Conservation (phyloP, 2,329 filamentous ascomycete species). For the Penicillium sclerotigenum region DNA sequence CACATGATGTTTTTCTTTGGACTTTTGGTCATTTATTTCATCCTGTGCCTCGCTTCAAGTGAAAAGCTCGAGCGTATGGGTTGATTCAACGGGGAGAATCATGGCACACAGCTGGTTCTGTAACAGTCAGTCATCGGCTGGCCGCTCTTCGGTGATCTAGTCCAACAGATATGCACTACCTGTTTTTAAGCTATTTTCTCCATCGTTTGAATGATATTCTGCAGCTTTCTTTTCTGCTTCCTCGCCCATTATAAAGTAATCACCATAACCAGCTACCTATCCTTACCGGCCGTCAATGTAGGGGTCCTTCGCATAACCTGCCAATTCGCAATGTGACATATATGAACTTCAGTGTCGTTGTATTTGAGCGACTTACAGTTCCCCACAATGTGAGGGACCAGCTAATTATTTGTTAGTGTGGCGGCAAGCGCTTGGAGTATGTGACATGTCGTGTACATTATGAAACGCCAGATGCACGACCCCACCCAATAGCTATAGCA, state of each 20-base stretch:
- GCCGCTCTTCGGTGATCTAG: not conserved
- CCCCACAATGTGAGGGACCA: not conserved
- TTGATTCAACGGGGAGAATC: not conserved
- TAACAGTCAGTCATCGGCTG: not conserved
- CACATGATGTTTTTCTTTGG: not conserved
- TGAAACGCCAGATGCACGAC: not conserved
- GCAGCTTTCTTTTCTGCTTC: no score
- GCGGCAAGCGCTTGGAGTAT: not conserved
- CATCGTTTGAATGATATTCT: not conserved
- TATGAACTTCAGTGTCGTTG: not conserved
- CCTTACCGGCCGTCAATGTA: not conserved
- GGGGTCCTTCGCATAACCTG: not conserved
- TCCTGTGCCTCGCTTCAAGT: not conserved
- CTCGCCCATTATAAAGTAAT: not conserved
- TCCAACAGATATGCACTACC: not conserved
- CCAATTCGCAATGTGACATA: not conserved
- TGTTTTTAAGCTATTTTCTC: not conserved
- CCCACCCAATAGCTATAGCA: not conserved
- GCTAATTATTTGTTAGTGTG: not conserved
- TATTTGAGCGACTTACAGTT: not conserved
- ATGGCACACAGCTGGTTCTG: conserved; percentile 1
- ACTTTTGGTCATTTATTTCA: not conserved
- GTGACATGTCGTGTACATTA: not conserved
- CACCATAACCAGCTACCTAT: not conserved
- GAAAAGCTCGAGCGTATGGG: not conserved